phyloP scores from a whole-genome alignment of 257 asterid genomes.

The Anisodus tanguticus region DNA sequence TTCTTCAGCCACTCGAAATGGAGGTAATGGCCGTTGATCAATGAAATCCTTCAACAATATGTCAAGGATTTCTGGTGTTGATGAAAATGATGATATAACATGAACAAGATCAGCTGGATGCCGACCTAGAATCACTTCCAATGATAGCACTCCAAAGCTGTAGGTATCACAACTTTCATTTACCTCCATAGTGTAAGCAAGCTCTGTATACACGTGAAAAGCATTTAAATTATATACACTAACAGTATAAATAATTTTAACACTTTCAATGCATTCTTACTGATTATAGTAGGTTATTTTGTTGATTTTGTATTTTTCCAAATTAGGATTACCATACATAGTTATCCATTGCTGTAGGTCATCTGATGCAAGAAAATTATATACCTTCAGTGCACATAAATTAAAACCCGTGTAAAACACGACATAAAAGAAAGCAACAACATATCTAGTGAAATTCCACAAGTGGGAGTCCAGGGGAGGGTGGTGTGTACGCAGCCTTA shows the following conservation, averaged over 20 bases:
- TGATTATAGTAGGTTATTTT: too few relatives aligned
- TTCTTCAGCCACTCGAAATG: constrained; percentile 30
- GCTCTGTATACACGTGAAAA: constrained; percentile 27
- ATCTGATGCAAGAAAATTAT: too few relatives aligned
- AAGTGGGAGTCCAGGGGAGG: too few relatives aligned
- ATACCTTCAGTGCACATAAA: too few relatives aligned
- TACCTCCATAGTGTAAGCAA: constrained; percentile 42
- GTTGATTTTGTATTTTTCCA: too few relatives aligned
- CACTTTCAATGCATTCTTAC: too few relatives aligned
- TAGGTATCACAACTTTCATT: constrained; percentile 47
- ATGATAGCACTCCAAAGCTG: constrained; percentile 49
- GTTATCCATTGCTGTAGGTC: too few relatives aligned
- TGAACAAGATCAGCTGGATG: constrained; percentile 45
- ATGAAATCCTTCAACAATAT: constrained; percentile 29
- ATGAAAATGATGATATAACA: background rate
- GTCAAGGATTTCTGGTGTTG: background rate
- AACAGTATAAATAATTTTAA: too few relatives aligned
- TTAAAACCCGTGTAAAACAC: too few relatives aligned
- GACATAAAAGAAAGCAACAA: background rate
- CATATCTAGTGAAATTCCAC: too few relatives aligned
- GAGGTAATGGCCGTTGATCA: constrained; percentile 36
- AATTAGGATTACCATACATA: too few relatives aligned
- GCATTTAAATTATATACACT: background rate
- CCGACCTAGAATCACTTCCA: constrained; percentile 48
- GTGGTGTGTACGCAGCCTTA: too few relatives aligned